Conservation (phyloP, 1,139 yeast genomes). For the Yamadazyma triangularis region DNA sequence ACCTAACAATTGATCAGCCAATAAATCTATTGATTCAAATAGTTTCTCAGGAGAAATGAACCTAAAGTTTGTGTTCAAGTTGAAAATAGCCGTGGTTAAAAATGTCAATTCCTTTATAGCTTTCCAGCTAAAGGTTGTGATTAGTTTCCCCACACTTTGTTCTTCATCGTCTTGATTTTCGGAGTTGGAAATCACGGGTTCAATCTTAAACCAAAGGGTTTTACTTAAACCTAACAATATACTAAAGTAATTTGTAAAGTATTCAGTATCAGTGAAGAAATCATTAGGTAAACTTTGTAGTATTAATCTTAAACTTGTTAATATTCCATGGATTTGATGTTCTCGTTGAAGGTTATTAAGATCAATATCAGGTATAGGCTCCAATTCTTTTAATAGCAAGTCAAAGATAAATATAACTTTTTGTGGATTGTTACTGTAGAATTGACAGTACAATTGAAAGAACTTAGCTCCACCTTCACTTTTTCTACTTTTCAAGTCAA, state of each 20-base stretch:
- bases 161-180: conserved; percentile 21
- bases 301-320: conserved; percentile 51
- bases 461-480: conserved; percentile 82
- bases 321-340: conserved; percentile 48
- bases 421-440: background rate
- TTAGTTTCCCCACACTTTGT: conserved; percentile 43
- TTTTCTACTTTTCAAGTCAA: conserved; percentile 60
- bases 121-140: conserved; percentile 67
- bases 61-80: conserved; percentile 4
- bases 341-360: conserved; percentile 21
- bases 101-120: conserved; percentile 73
- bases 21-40: conserved; percentile 28
- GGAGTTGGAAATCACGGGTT: conserved; percentile 57
- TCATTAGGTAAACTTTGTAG: conserved; percentile 20
- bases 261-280: no score
- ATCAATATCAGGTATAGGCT: background rate
- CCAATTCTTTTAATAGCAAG: no score
- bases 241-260: conserved; percentile 1
- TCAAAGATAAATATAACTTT: background rate
- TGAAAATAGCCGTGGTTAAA: conserved; percentile 43
- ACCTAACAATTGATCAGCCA: conserved; percentile 62
- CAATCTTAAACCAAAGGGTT: conserved; percentile 50
- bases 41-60: conserved; percentile 17
- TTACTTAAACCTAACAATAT: conserved; percentile 2
- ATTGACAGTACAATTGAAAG: conserved; percentile 35